These are phyloP conservation scores for Coniochaeta ligniaria DNA, from an alignment of 2,329 filamentous ascomycete genomes.

Conservation along the genomic window DNA sequence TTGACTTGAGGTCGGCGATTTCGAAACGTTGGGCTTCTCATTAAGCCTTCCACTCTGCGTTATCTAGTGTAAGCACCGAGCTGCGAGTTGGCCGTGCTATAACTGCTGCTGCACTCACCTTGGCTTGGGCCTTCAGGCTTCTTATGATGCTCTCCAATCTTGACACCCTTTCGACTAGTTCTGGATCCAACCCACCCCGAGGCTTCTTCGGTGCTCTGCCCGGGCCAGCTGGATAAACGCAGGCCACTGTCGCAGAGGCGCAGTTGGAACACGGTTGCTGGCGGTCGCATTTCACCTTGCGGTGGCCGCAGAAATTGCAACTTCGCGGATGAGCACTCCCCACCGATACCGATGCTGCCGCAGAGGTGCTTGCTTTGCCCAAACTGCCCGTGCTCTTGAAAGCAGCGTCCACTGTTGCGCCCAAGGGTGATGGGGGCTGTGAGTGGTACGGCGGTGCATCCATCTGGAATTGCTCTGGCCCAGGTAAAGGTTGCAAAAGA, in stretches of 20 bases:
- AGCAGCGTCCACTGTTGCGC: no score
- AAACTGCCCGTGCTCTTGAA: no score
- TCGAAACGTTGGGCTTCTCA: no score
- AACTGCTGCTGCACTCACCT: conserved; percentile 37
- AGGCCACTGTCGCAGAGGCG: conserved; percentile 42
- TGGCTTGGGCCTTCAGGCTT: no score
- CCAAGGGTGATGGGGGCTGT: no score
- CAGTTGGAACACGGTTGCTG: conserved; percentile 50
- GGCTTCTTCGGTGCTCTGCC: conserved; percentile 29
- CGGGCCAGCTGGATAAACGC: conserved; percentile 34
- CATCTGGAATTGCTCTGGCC: no score
- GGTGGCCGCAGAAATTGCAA: conserved; percentile 17
- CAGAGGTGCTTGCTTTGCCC: no score
- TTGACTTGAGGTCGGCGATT: conserved; percentile 3
- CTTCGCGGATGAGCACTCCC: background rate
- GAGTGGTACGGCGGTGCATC: no score
- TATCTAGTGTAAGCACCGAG: no score
- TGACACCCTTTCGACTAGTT: conserved; percentile 28
- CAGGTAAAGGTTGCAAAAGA: no score
- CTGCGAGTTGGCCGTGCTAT: conserved; percentile 18
- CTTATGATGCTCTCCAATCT: conserved; percentile 23
- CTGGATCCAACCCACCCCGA: conserved; percentile 47
- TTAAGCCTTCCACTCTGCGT: no score
- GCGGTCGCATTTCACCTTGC: conserved; percentile 54
- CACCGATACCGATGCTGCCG: no score